A percentile compares a stretch with the other conserved stretches of the same genome.
These are phyloP conservation scores for Pestalotiopsis fici DNA, from an alignment of 2,329 filamentous ascomycete genomes.

Conservation along the genomic window DNA sequence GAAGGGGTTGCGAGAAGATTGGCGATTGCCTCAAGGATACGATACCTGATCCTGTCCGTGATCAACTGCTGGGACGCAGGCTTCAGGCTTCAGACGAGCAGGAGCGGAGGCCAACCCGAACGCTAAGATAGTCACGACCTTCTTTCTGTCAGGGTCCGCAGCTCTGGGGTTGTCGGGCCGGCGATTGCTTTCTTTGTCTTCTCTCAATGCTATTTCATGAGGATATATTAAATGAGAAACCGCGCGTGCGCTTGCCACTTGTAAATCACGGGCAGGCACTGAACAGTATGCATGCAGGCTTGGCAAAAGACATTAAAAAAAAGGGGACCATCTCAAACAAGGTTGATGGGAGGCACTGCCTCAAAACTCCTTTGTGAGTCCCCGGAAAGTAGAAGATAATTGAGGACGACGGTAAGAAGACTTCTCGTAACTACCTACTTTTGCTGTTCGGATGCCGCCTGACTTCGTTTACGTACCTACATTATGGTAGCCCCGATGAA, in stretches of 20 bases:
- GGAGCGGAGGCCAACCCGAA: not conserved
- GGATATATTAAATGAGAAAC: too few relatives aligned
- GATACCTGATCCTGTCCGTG: not conserved
- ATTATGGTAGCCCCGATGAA: not conserved
- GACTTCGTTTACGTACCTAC: not conserved
- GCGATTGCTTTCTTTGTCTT: not conserved
- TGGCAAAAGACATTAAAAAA: too few relatives aligned
- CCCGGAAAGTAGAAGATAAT: not conserved
- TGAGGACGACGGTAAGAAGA: not conserved
- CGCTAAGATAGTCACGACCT: not conserved
- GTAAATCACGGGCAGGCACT: too few relatives aligned
- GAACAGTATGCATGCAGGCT: too few relatives aligned
- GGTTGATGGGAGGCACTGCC: not conserved
- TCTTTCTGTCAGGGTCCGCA: not conserved
- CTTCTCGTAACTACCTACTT: not conserved
- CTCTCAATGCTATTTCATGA: not conserved
- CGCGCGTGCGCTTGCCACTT: too few relatives aligned
- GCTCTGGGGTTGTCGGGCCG: not conserved
- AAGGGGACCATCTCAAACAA: not conserved
- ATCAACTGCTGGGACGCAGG: not conserved
- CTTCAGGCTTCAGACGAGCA: not conserved
- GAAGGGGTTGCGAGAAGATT: not conserved
- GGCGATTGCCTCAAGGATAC: not conserved
- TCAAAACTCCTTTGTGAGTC: not conserved
- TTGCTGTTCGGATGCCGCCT: not conserved